A percentile compares a stretch with the other conserved stretches of the same genome.
These are phyloP conservation scores for Lactifluus pinguis DNA, from an alignment of 768 basidiomycete species.

Conservation along the genomic window DNA sequence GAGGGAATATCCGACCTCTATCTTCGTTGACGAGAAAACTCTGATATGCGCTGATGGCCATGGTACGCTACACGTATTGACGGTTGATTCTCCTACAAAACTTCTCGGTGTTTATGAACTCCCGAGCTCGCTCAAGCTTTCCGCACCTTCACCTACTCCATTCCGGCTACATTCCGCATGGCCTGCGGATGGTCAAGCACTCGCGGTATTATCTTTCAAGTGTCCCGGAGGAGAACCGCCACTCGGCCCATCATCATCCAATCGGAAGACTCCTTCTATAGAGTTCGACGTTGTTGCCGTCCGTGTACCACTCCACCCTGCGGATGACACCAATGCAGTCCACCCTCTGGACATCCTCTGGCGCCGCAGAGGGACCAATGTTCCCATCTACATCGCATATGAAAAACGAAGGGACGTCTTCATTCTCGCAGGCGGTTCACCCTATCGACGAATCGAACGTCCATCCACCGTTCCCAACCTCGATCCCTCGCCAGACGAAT, in stretches of 20 bases:
- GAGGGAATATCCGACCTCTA: constrained; percentile 67
- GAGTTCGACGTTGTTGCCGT: constrained; percentile 64
- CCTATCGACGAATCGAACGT: constrained; percentile 38
- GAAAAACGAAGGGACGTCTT: constrained; percentile 37
- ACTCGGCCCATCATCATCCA: neutral
- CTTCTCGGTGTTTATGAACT: constrained; percentile 49
- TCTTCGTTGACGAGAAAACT: constrained; percentile 41
- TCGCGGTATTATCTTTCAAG: constrained; percentile 52
- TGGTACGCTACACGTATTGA: constrained; percentile 57
- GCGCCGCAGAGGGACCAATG: constrained; percentile 59
- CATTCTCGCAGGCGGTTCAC: constrained; percentile 49
- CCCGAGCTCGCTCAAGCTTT: constrained; percentile 19
- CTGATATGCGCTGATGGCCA: constrained; percentile 61
- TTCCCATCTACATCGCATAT: constrained; percentile 54
- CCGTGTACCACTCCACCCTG: constrained; percentile 38
- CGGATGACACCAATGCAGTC: constrained; percentile 26
- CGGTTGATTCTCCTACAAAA: constrained; percentile 29
- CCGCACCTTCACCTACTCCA: constrained; percentile 27
- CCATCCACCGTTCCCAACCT: constrained; percentile 29
- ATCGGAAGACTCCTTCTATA: constrained; percentile 24
- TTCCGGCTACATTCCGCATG: constrained; percentile 39
- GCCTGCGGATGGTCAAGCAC: constrained; percentile 31
- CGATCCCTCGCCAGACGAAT: constrained; percentile 56
- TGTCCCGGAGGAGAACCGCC: constrained; percentile 24
- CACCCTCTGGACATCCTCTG: constrained; percentile 48